Evolutionary conservation across 768 basidiomycete species (phyloP).

Genomic region (Pleurotus ostreatus): DNA sequence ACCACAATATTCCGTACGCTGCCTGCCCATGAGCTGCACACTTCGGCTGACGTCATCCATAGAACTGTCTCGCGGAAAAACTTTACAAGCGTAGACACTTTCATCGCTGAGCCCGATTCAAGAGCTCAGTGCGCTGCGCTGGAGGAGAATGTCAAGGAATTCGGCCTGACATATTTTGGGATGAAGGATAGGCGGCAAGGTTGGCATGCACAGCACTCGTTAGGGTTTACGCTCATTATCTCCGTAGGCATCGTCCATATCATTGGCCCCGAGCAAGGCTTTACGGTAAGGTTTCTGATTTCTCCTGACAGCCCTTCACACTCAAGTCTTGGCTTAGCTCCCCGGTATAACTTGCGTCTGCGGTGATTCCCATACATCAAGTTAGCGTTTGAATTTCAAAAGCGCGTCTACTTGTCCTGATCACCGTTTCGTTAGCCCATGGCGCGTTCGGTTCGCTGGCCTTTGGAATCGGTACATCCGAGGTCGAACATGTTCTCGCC

Average conservation of each 20-base stretch:
- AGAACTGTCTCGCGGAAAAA: constrained; percentile 75
- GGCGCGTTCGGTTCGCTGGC: constrained; percentile 92
- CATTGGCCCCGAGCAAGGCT: constrained; percentile 93
- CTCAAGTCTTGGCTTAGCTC: constrained; percentile 34
- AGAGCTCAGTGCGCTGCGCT: constrained; percentile 79
- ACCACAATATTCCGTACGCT: constrained; percentile 84
- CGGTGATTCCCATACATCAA: constrained; percentile 92
- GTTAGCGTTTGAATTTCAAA: constrained; percentile 34
- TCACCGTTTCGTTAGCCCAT: constrained; percentile 50
- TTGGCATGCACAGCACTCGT: constrained; percentile 17
- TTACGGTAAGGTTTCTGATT: constrained; percentile 50
- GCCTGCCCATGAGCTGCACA: neutral
- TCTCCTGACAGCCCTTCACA: neutral
- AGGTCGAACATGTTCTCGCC: constrained; percentile 92
- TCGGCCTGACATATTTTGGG: constrained; percentile 89
- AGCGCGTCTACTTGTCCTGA: constrained; percentile 3
- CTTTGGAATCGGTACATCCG: constrained; percentile 91
- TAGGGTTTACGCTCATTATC: constrained; percentile 5
- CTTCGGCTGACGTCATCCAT: constrained; percentile 9
- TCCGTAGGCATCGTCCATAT: constrained; percentile 74
- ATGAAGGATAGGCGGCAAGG: constrained; percentile 88
- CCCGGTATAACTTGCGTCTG: constrained; percentile 83
- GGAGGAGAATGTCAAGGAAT: constrained; percentile 88
- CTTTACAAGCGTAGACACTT: constrained; percentile 64
- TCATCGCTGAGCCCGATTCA: constrained; percentile 83